Conservation (phyloP, 495 filamentous ascomycete genomes). For the Penicillium simplicissimum region DNA sequence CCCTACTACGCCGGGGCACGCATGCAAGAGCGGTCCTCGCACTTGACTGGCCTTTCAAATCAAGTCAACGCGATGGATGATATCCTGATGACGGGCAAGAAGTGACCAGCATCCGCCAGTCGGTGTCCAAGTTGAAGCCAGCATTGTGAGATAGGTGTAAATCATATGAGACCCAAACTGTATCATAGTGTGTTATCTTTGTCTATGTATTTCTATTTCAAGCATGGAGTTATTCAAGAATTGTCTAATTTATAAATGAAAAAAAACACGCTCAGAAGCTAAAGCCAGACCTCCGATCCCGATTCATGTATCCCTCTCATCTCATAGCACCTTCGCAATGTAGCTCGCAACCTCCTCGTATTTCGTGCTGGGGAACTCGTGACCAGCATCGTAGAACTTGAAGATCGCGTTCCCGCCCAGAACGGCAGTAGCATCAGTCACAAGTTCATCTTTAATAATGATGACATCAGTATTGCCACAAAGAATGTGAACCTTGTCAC, state of each 20-base stretch:
- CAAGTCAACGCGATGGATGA: conserved; percentile 40
- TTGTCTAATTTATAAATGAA: conserved; percentile 7
- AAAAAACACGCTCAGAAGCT: background rate
- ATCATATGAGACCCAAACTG: conserved; percentile 12
- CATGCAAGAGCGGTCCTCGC: conserved; percentile 37
- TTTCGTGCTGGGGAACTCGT: conserved; percentile 59
- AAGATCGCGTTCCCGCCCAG: conserved; percentile 52
- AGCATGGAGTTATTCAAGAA: conserved; percentile 2
- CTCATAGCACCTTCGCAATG: conserved; percentile 43
- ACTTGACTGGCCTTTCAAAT: conserved; percentile 34
- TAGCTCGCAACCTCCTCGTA: conserved; percentile 51
- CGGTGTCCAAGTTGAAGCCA: background rate
- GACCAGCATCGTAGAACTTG: conserved; percentile 53
- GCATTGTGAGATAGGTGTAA: background rate
- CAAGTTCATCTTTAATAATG: conserved; percentile 57
- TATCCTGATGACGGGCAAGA: conserved; percentile 32
- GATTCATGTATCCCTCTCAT: background rate
- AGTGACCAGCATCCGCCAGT: background rate
- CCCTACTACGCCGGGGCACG: conserved; percentile 42
- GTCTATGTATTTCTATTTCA: conserved; percentile 34
- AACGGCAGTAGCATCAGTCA: conserved; percentile 51
- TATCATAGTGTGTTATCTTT: conserved; percentile 17
- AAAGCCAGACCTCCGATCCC: background rate
- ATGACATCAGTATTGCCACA: conserved; percentile 54
- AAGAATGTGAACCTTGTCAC: conserved; percentile 56